Percentiles rank a stretch among this genome's conserved stretches.
Evolutionary conservation across 345 rosid species (phyloP).

Genomic region (Isatis tinctoria): DNA sequence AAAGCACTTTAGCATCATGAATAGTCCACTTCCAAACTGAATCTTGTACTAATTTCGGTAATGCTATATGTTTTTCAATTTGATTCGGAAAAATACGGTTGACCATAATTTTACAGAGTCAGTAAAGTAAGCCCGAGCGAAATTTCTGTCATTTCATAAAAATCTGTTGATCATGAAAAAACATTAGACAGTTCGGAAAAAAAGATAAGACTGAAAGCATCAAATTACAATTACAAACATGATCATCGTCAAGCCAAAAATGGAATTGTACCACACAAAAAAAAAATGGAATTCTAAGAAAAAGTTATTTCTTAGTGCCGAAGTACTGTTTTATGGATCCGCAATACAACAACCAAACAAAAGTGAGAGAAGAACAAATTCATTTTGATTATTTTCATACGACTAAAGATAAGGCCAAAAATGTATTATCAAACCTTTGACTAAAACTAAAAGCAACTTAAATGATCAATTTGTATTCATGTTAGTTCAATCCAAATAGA

Average conservation of each 20-base stretch:
- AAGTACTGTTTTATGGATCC: background rate
- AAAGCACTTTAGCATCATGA: background rate
- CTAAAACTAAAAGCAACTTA: background rate
- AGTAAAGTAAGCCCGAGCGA: background rate
- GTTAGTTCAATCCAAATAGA: no score
- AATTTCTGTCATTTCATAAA: background rate
- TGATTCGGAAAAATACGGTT: background rate
- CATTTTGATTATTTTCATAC: background rate
- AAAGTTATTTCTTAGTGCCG: background rate
- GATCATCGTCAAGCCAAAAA: background rate
- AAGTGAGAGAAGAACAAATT: background rate
- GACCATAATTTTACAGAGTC: background rate
- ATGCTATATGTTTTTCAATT: no score
- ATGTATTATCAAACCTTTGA: background rate
- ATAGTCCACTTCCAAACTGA: background rate
- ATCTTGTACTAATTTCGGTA: background rate
- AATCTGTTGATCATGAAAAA: background rate
- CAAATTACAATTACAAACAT: background rate
- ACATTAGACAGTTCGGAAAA: no score
- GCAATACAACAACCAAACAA: conserved; percentile 1
- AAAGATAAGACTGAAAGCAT: background rate
- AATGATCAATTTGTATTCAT: background rate
- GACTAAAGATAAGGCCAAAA: conserved; percentile 29
- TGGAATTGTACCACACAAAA: background rate
- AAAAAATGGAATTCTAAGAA: background rate